Evolutionary conservation across 176 grass and related monocot genomes (phyloP), one percentile per base, ranked within the genome.

Genomic region (Phoenix roebelenii): DNA sequence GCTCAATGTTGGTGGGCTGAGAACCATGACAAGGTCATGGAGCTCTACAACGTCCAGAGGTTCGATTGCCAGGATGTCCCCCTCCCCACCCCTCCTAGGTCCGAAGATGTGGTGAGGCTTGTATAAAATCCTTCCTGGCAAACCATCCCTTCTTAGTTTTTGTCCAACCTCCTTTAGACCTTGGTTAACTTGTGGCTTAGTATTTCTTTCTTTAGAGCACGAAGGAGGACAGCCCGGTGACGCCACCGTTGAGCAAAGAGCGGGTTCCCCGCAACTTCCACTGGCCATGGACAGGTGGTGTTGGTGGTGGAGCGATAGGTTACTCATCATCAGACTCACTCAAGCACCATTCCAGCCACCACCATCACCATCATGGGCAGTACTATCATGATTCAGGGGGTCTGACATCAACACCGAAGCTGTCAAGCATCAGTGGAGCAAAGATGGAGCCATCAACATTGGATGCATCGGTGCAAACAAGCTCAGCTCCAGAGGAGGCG

Each of bases 1-100:
- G 88, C 94, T 5, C 94, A 99, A 64, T 77, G 85, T 26, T 99
- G 94, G 94, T 99, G 94, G 94, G 82, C 88, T 67, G 88, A 99
- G 67, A 99, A 99, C 52, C 89, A 99, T 55, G 88, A 99, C 70
- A 93, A 83, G 69, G 85, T 99, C 61, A 86, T 89, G 88, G 94
- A 99, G 35, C 73, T 99, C 62, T 99, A 99, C 67, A 99, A 99
- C 24, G 94, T 99, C 16, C 88, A 89, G 74, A 90, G 68, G 65
- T 99, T 99, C 79, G 84, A 93, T 55, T 76, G 54, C 51, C 74
- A 93, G 72, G 57, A 63, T 23, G 77, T 85, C 59, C 82, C 94
- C 52, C 87, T 99, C n/a, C 88, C 88, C 16, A 77, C 68, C 48
- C 83, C 88, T 72, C 82, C 88, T 22, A 84, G 89, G 57, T 99